phyloP scores from a whole-genome alignment of 2,329 filamentous ascomycete species.

The Fusarium zealandicum region DNA sequence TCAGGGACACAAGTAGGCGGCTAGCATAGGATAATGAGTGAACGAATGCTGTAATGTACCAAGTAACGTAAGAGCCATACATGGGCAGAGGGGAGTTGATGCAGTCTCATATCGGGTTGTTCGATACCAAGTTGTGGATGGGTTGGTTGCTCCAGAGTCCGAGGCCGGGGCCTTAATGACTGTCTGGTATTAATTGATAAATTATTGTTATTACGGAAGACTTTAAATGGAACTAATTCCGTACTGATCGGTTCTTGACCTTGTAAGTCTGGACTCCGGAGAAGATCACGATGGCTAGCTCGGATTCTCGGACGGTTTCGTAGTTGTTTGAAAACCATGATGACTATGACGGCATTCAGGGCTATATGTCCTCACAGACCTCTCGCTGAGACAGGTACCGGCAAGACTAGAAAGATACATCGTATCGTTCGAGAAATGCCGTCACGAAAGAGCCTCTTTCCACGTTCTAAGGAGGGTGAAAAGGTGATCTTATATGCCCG shows the following conservation, averaged over 20 bases:
- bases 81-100: conserved; percentile 6
- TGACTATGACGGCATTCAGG: conserved; percentile 29
- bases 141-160: no score
- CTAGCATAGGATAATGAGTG: background rate
- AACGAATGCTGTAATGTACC: background rate
- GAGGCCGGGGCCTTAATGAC: no score
- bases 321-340: conserved; percentile 9
- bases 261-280: conserved; percentile 24
- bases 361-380: conserved; percentile 13
- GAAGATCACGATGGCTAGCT: background rate
- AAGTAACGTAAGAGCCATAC: background rate
- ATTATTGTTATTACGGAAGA: background rate
- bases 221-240: no score
- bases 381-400: conserved; percentile 12
- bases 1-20: conserved; percentile 42
- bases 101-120: background rate
- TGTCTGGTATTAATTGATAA: background rate
- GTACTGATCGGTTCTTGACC: background rate
- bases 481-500: no score
- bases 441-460: no score
- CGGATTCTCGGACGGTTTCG: background rate
- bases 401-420: conserved; percentile 16
- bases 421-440: background rate
- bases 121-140: conserved; percentile 20
- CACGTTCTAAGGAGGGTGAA: no score